Conservation (phyloP, 352 stramenopile species). For the Globisporangium iwayamae region DNA sequence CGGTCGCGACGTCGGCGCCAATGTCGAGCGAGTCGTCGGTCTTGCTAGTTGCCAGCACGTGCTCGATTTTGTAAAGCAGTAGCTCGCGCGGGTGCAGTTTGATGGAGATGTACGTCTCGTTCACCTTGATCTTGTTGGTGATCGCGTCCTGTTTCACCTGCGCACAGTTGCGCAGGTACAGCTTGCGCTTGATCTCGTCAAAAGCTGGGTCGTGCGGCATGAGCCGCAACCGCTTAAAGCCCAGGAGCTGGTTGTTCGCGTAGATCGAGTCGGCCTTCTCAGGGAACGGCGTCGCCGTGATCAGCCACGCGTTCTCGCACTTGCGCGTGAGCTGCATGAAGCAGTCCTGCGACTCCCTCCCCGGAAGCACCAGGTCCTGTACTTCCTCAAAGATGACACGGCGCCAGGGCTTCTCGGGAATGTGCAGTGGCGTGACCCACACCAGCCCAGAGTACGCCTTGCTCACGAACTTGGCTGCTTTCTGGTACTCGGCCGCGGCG, state of each 20-base stretch:
- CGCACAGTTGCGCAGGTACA: slow-evolving; percentile 84
- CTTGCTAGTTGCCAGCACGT: slow-evolving; percentile 38
- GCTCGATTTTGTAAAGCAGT: slow-evolving; percentile 68
- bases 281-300: slow-evolving; percentile 82
- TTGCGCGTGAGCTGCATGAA: slow-evolving; percentile 79
- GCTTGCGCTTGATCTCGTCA: slow-evolving; percentile 84
- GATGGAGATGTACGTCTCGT: slow-evolving; percentile 72
- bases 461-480: slow-evolving; percentile 77
- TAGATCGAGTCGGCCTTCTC: slow-evolving; percentile 79
- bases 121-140: slow-evolving; percentile 69
- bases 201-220: slow-evolving; percentile 69
- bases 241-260: slow-evolving; percentile 86
- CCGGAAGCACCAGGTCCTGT: slow-evolving; percentile 76
- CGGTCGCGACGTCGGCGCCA: slow-evolving; percentile 35
- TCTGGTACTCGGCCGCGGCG: slow-evolving; percentile 52
- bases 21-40: slow-evolving; percentile 38
- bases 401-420: slow-evolving; percentile 65
- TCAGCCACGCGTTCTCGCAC: slow-evolving; percentile 81
- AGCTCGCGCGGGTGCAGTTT: slow-evolving; percentile 67
- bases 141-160: slow-evolving; percentile 82
- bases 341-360: slow-evolving; percentile 71
- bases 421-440: slow-evolving; percentile 62
- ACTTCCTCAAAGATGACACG: slow-evolving; percentile 87
- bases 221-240: slow-evolving; percentile 74
- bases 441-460: slow-evolving; percentile 76